Percentiles rank a stretch among this genome's conserved stretches.
These are phyloP conservation scores for Nepenthes alata DNA, from an alignment of 179 eudicot species.

Conservation along the genomic window DNA sequence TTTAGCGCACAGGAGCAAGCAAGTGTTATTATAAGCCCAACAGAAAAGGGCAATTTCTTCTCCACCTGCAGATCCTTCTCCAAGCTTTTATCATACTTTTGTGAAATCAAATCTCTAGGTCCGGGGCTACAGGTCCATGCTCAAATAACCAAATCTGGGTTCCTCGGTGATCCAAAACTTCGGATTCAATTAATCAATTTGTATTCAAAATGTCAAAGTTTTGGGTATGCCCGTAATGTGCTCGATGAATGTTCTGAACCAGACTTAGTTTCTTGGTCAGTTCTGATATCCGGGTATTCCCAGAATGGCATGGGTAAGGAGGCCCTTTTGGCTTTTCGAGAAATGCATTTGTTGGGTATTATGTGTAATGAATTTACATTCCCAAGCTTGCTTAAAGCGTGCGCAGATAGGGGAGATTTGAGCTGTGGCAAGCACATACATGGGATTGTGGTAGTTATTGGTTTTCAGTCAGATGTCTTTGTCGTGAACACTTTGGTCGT, in stretches of 20 bases:
- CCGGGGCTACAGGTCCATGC: constrained; percentile 58
- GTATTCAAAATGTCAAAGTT: constrained; percentile 53
- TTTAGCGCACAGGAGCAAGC: constrained; percentile 8
- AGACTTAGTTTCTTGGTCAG: constrained; percentile 85
- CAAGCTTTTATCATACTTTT: constrained; percentile 39
- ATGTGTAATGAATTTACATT: constrained; percentile 62
- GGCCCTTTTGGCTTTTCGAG: constrained; percentile 50
- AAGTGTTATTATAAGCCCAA: neutral
- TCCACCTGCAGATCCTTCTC: constrained; percentile 24
- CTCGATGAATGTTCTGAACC: constrained; percentile 67
- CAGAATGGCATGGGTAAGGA: constrained; percentile 49
- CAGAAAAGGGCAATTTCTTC: constrained; percentile 8
- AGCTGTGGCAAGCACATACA: constrained; percentile 55
- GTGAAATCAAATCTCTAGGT: constrained; percentile 34
- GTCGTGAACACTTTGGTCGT: constrained; percentile 68
- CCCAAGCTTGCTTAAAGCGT: constrained; percentile 80
- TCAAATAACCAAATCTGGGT: constrained; percentile 42
- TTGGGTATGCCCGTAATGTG: constrained; percentile 54
- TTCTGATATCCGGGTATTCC: constrained; percentile 76
- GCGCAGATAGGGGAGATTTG: constrained; percentile 48
- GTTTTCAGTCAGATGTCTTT: constrained; percentile 56
- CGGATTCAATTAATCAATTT: constrained; percentile 54
- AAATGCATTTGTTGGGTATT: constrained; percentile 51
- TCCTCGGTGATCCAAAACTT: constrained; percentile 25
- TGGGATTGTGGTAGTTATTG: constrained; percentile 52